Evolutionary conservation across 2,329 filamentous ascomycete species (phyloP), one percentile per base, ranked within the genome.

Genomic region (Microthyrium microscopicum): DNA sequence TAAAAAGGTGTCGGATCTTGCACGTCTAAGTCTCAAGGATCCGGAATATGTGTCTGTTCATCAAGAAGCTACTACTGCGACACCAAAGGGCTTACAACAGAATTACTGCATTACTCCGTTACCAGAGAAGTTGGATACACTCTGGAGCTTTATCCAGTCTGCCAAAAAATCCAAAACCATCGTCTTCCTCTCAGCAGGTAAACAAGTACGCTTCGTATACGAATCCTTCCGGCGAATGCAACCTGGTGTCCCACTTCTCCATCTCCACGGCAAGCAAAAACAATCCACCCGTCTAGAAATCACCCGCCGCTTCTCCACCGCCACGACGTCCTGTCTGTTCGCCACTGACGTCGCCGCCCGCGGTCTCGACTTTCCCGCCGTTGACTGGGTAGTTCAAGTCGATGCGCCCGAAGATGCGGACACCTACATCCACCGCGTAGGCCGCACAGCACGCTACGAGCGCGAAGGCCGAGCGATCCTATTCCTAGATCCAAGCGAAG

Each of bases 381-480:
- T 98, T 0, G 89, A 98, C 53, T 98, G 89, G 79, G 89, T 98
- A 4, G 83, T 98, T n/a, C 89, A 98, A 51, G 68, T 82, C n/a
- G 89, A 98, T 53, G 92, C 82, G 43, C 89, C 89, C 0, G 89
- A 98, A 54, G 87, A 98, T 52, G 79, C 81, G 4, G 89, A 95
- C 48, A 98, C 89, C 0, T 98, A 98, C 48, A 95, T 98, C 44
- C 89, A 98, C 56, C 74, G 89, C 38, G 87, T 94, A 4, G 89
- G 89, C 2, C 73, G 89, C 20, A 95, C 89, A 13, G 89, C 89
- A n/a, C 72, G 87, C 16, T 95, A 91, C 53, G 77, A 94, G 47
- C 77, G 79, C 41, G 73, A 82, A 34, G 89, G 89, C 5, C 73
- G 77, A 25, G 87, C 89, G 1, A 82, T 95, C 1, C 55, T 98